These are phyloP conservation scores for Populus hybrid DNA, from an alignment of 441 rosid genomes.

Conservation along the genomic window DNA sequence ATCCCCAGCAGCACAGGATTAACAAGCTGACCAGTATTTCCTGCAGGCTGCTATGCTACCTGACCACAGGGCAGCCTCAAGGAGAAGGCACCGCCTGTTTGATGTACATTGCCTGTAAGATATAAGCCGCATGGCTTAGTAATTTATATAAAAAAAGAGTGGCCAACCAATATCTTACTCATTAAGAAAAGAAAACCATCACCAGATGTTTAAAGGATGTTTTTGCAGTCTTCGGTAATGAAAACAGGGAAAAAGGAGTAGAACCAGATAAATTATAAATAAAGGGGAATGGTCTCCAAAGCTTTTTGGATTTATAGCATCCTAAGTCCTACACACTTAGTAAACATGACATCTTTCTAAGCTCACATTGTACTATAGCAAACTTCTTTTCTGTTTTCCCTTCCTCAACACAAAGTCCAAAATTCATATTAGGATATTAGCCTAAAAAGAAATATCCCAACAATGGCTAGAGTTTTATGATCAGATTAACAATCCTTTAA, in stretches of 20 bases:
- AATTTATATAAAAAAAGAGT: background rate
- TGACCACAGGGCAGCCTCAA: conserved; percentile 95
- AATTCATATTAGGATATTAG: background rate
- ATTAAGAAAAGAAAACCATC: background rate
- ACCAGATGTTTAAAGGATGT: background rate
- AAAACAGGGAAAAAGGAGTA: too few relatives aligned
- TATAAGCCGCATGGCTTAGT: background rate
- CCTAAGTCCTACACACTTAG: too few relatives aligned
- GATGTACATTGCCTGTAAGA: conserved; percentile 68
- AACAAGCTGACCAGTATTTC: conserved; percentile 91
- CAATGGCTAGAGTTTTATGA: background rate
- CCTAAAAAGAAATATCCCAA: background rate
- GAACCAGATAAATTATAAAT: too few relatives aligned
- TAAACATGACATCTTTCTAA: too few relatives aligned
- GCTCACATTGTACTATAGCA: too few relatives aligned
- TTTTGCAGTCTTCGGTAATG: background rate
- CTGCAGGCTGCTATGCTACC: conserved; percentile 98
- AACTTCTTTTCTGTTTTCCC: too few relatives aligned
- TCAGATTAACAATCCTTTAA: background rate
- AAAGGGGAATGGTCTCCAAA: too few relatives aligned
- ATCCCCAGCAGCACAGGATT: conserved; percentile 92
- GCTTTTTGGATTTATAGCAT: too few relatives aligned
- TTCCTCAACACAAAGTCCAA: too few relatives aligned
- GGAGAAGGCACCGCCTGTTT: conserved; percentile 75
- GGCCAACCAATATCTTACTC: background rate